A percentile compares a stretch with the other conserved stretches of the same genome.
Evolutionary conservation across 2,329 filamentous ascomycete species (phyloP).

Genomic region (Fusarium albosuccineum): DNA sequence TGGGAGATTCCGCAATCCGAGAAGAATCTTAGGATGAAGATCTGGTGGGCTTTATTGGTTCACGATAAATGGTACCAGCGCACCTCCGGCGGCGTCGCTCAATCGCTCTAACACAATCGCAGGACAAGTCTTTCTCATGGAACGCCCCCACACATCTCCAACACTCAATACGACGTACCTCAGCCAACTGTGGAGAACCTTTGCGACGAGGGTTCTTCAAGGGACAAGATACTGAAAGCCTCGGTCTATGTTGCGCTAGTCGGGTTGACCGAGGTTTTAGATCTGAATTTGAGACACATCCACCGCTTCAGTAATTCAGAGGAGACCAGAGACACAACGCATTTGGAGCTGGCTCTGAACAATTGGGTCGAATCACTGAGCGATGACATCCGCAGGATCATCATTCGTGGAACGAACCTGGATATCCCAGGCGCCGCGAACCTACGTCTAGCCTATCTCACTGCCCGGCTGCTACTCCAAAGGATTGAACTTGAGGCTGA

Average conservation of each 20-base stretch:
- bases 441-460: conserved; percentile 64
- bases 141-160: conserved; percentile 63
- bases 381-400: conserved; percentile 54
- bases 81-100: fast-evolving
- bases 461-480: conserved; percentile 60
- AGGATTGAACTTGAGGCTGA: conserved; percentile 61
- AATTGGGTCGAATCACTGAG: conserved; percentile 60
- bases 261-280: conserved; percentile 57
- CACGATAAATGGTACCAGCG: conserved; percentile 65
- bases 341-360: conserved; percentile 55
- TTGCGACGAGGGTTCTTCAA: conserved; percentile 37
- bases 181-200: conserved; percentile 55
- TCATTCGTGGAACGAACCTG: conserved; percentile 58
- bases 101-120: conserved; percentile 6
- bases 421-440: conserved; percentile 62
- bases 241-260: conserved; percentile 60
- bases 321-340: conserved; percentile 41
- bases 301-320: conserved; percentile 51
- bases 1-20: conserved; percentile 67
- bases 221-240: conserved; percentile 44
- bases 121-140: conserved; percentile 67
- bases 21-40: conserved; percentile 64
- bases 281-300: conserved; percentile 50
- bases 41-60: conserved; percentile 69
- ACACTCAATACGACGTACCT: conserved; percentile 62